Evolutionary conservation across 192 early-diverging fungal species (phyloP).

Genomic region (Borealophlyctis nickersoniae): DNA sequence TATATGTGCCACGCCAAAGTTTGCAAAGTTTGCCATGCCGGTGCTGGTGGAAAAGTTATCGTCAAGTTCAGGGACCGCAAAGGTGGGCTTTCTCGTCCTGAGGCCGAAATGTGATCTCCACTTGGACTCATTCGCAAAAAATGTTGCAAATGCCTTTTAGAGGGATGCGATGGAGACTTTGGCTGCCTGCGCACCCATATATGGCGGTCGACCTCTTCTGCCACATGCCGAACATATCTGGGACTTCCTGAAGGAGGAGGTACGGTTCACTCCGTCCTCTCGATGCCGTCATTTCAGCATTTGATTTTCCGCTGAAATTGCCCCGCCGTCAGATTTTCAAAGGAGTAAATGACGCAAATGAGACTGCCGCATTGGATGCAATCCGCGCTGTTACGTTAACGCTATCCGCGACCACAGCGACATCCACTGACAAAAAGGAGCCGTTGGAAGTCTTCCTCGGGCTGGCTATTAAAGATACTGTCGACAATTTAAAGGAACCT

Average conservation of each 20-base stretch:
- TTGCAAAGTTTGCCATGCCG: slow-evolving; percentile 67
- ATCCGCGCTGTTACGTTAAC: slow-evolving; percentile 62
- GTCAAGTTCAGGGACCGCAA: slow-evolving; percentile 81
- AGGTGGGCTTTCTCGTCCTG: slow-evolving; percentile 53
- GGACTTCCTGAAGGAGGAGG: slow-evolving; percentile 70
- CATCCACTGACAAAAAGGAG: slow-evolving; percentile 14
- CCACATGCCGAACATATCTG: slow-evolving; percentile 72
- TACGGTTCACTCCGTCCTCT: slow-evolving; percentile 17
- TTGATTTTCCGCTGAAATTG: background rate
- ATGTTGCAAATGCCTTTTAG: too few species aligned
- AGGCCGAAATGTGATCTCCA: too few species aligned
- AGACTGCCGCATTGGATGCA: slow-evolving; percentile 62
- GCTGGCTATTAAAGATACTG: slow-evolving; percentile 34
- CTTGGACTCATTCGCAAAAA: slow-evolving; percentile 4
- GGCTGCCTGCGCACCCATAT: slow-evolving; percentile 71
- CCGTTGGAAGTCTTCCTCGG: slow-evolving; percentile 34
- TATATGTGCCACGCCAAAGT: slow-evolving; percentile 67
- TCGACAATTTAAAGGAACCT: slow-evolving; percentile 33
- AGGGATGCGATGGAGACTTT: slow-evolving; percentile 90
- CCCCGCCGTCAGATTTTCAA: slow-evolving; percentile 58
- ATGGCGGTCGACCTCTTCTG: slow-evolving; percentile 63
- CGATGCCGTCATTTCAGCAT: background rate
- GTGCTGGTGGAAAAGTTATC: slow-evolving; percentile 87
- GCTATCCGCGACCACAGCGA: slow-evolving; percentile 39
- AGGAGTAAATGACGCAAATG: slow-evolving; percentile 66